phyloP scores from a whole-genome alignment of 371 early-diverging fungal species.

The Mucor lusitanicus region DNA sequence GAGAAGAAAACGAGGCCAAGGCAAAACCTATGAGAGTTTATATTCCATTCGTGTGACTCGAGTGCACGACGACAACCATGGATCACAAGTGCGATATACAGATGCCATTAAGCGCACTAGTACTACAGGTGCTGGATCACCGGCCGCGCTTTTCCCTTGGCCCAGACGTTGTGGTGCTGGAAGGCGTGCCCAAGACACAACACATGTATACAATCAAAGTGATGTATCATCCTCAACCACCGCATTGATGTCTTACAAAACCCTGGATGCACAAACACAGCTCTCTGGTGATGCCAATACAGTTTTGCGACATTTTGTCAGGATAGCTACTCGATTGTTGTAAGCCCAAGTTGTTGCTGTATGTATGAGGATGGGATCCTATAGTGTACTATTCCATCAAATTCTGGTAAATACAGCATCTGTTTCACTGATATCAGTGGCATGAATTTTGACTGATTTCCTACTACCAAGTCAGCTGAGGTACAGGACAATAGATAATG shows the following conservation, averaged over 20 bases:
- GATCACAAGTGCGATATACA: background rate
- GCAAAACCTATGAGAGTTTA: background rate
- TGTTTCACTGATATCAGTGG: too few relatives aligned
- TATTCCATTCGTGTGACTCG: slow-evolving; percentile 4
- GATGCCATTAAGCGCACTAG: too few relatives aligned
- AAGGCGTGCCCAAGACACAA: too few relatives aligned
- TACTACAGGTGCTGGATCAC: too few relatives aligned
- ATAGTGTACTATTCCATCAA: background rate
- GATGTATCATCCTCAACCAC: background rate
- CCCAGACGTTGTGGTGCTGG: background rate
- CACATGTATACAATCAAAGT: too few relatives aligned
- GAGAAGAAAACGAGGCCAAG: background rate
- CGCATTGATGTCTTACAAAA: background rate
- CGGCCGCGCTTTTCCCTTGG: background rate
- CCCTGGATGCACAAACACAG: background rate
- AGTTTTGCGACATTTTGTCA: background rate
- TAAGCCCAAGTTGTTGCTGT: background rate
- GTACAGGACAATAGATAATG: background rate
- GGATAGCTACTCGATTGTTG: background rate
- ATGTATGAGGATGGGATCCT: background rate
- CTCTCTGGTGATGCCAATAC: background rate
- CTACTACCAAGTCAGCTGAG: too few relatives aligned
- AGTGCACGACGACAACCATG: background rate
- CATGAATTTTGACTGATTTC: too few relatives aligned
- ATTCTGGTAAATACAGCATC: background rate